These are phyloP conservation scores for Mallotus japonicus DNA, from an alignment of 441 rosid species.

Conservation along the genomic window DNA sequence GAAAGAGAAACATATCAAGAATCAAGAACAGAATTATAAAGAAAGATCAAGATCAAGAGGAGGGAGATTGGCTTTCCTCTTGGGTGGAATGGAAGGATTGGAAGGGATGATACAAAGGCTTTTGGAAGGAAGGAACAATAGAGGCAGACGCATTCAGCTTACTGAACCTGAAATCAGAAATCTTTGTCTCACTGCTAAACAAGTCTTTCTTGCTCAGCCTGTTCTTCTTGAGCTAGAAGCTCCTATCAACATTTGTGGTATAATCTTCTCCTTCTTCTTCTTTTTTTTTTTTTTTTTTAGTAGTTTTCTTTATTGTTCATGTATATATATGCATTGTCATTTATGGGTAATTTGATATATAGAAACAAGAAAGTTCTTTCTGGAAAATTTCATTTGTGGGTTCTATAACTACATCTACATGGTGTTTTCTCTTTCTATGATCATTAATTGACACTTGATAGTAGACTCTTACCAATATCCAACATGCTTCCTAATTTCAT, in stretches of 20 bases:
- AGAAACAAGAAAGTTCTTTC: too few relatives aligned
- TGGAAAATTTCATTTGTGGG: too few relatives aligned
- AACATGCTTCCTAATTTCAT: too few relatives aligned
- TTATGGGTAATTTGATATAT: too few relatives aligned
- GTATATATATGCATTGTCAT: too few relatives aligned
- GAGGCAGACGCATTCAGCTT: constrained; percentile 40
- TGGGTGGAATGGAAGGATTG: constrained; percentile 43
- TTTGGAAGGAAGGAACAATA: constrained; percentile 36
- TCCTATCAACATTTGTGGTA: constrained; percentile 59
- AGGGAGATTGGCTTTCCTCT: constrained; percentile 11
- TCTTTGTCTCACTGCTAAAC: constrained; percentile 51
- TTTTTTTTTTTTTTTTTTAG: neutral
- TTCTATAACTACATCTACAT: too few relatives aligned
- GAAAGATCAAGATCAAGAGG: constrained; percentile 1
- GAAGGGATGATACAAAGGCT: constrained; percentile 43
- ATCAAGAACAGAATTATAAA: neutral
- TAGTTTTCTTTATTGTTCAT: neutral
- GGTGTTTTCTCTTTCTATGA: too few relatives aligned
- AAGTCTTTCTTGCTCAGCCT: constrained; percentile 50
- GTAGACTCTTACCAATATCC: too few relatives aligned
- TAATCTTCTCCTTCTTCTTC: too few relatives aligned
- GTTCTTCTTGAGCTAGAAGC: constrained; percentile 51
- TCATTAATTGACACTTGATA: too few relatives aligned
- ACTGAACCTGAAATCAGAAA: constrained; percentile 46
- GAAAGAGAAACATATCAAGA: neutral